These are phyloP conservation scores for Monosporascus sp. DNA, from an alignment of 2,329 filamentous ascomycete species.

Conservation along the genomic window DNA sequence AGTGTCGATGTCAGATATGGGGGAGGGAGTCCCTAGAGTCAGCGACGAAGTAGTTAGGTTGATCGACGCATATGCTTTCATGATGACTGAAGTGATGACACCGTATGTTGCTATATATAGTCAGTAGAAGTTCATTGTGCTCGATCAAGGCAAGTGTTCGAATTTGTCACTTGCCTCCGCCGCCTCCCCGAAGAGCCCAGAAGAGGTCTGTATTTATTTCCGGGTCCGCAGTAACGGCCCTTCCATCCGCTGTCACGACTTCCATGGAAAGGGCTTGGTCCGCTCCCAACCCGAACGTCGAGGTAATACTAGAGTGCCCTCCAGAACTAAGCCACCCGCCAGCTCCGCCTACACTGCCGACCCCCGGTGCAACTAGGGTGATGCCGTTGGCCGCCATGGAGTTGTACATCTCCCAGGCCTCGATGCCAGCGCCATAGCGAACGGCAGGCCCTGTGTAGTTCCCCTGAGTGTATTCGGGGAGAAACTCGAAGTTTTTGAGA, in stretches of 20 bases:
- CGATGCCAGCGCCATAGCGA: conserved; percentile 33
- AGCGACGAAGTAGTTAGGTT: conserved; percentile 16
- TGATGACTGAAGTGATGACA: conserved; percentile 24
- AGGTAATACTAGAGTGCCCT: conserved; percentile 43
- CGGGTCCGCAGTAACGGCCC: conserved; percentile 38
- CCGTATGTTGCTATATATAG: conserved; percentile 22
- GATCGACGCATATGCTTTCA: conserved; percentile 24
- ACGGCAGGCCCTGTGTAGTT: conserved; percentile 30
- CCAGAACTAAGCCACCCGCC: conserved; percentile 49
- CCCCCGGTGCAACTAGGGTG: conserved; percentile 26
- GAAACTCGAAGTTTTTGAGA: conserved; percentile 36
- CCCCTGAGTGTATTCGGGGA: conserved; percentile 26
- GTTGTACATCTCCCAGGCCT: conserved; percentile 29
- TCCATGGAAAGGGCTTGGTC: conserved; percentile 46
- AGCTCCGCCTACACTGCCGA: conserved; percentile 31
- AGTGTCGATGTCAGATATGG: conserved; percentile 12
- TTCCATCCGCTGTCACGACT: conserved; percentile 43
- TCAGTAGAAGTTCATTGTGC: background rate
- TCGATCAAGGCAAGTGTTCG: no score
- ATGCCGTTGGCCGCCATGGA: conserved; percentile 24
- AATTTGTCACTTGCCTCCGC: conserved; percentile 31
- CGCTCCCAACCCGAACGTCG: conserved; percentile 43
- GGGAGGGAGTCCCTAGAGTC: conserved; percentile 9
- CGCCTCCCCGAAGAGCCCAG: conserved; percentile 50
- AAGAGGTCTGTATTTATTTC: conserved; percentile 46